Base-by-base conservation (phyloP, 164 flowering plant species). In the Vitis rotundifolia region DNA sequence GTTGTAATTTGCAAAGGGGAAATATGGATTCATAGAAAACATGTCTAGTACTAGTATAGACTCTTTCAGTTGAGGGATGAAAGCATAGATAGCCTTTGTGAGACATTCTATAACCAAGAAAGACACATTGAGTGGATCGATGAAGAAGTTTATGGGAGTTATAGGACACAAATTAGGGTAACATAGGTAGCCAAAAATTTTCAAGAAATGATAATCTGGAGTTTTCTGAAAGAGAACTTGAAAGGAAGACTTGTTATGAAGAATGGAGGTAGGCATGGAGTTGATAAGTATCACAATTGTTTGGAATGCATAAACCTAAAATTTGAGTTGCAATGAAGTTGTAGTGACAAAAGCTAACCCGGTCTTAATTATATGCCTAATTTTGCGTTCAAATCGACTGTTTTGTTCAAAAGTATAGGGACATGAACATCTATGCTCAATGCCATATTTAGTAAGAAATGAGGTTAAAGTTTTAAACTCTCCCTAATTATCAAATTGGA, bases 341-440 rank as follows among this genome's bases (percentile, higher is more conserved):
- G 63, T 72, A 15, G 69, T 49, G 5, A 77, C 49, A 2, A 75
- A 22, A 8, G 79, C 16, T 0, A 77, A 53, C 11, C 68, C 77
- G 0, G 56, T 78, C 15, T 78, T 67, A 8, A 71, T 64, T 1
- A 79, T 22, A 22, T 57, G 67, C 0, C 73, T 44, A 14, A 73
- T 61, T 1, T 54, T 5, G 0, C 72, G 73, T 26, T 80, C 76
- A 54, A 31, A 3, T 0, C 55, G 7, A 0, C 77, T 66, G 58
- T 70, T 70, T 28, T 71, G 72, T 50, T 68, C 59, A 9, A 49
- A 75, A 0, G 83, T 71, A n/a, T 74, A 68, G 0, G 72, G 83
- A 2, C 75, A 75, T 2, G 75, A 28, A 11, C 48, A 1, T 1
- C 68, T 67, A 29, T 69, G 80, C 0, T 1, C 9, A n/a, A 76